Percentiles rank a stretch among this genome's conserved stretches.
Conservation (phyloP, 2,329 filamentous ascomycete species). For the Fusarium haematococcum region DNA sequence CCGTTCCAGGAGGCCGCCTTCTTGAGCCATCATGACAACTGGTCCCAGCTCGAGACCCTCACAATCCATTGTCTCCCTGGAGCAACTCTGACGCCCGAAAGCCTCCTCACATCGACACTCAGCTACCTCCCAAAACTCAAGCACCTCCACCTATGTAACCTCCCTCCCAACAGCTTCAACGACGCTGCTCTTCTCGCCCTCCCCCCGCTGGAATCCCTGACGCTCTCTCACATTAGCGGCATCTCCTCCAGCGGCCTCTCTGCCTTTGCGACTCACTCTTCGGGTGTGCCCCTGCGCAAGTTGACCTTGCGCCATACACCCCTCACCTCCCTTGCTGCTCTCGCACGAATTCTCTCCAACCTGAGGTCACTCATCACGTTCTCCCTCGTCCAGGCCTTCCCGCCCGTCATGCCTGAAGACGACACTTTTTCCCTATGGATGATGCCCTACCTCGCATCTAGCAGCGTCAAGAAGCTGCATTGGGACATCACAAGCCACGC, state of each 20-base stretch:
- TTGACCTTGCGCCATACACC: conserved; percentile 68
- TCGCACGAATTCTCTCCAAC: conserved; percentile 70
- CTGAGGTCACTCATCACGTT: conserved; percentile 62
- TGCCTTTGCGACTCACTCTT: conserved; percentile 63
- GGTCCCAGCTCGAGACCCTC: conserved; percentile 66
- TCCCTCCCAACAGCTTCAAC: conserved; percentile 68
- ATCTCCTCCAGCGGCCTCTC: conserved; percentile 68
- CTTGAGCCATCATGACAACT: conserved; percentile 64
- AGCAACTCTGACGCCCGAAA: conserved; percentile 64
- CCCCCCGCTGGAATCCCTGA: conserved; percentile 65
- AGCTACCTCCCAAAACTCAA: conserved; percentile 65
- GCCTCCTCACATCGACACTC: conserved; percentile 63
- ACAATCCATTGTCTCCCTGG: conserved; percentile 70
- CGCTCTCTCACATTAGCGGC: conserved; percentile 67
- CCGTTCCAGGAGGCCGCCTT: conserved; percentile 57
- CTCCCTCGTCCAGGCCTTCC: conserved; percentile 64
- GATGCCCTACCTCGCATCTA: conserved; percentile 72
- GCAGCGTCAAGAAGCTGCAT: conserved; percentile 65
- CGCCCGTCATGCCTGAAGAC: conserved; percentile 66
- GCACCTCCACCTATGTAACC: conserved; percentile 69
- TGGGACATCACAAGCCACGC: conserved; percentile 72
- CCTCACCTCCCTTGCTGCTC: conserved; percentile 65
- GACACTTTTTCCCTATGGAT: conserved; percentile 68
- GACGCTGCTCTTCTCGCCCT: conserved; percentile 67
- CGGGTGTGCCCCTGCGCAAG: conserved; percentile 58